Base-by-base conservation (phyloP, 2,329 filamentous ascomycete species). In the Aspergillus jensenii region DNA sequence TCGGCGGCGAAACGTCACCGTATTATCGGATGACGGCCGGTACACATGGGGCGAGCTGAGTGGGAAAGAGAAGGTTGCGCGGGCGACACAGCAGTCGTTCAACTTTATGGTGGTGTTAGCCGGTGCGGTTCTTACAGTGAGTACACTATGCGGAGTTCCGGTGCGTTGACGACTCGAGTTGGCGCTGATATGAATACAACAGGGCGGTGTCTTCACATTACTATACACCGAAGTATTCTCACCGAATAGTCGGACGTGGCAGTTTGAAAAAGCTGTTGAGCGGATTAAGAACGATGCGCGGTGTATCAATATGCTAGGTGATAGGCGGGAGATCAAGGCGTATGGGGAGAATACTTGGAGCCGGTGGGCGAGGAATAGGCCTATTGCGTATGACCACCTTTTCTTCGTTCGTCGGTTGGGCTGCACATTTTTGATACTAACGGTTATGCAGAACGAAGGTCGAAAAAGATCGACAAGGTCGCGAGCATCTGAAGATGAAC, bases 31-130 rank as follows among this genome's bases (percentile, higher is more conserved):
- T 67, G 89, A 91, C 68, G 93, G 93, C 7, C 82, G 84, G 62
- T 87, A 96, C 1, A 85, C 87, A 4, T 98, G 93, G 93, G 82
- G 80, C 3, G 82, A 95, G 55, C 83, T 98, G 2, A 91, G 88
- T 1, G 79, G 78, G 0, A 79, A 79, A 48, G 93, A 97, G 73
- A 97, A 96, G 74, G 87, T 87, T 3, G 89, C 89, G 23, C 85
- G 93, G 40, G 90, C 91, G 8, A 93, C 91, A 0, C 93, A 97
- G 75, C 93, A 97, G 75, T 90, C 88, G 15, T 89, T 96, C 79
- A 97, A 98, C 75, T 86, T 96, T 64, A 82, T 88, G 64, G 76
- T 97, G 61, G 86, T 97, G 8, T 65, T 91, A 1, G 80, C 88
- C 7, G 93, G 93, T 25, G 76, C 93, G 11, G 82, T 87, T 35